These are phyloP conservation scores for Akanthomyces uredinophilus DNA, from an alignment of 2,329 filamentous ascomycete species.

Conservation along the genomic window DNA sequence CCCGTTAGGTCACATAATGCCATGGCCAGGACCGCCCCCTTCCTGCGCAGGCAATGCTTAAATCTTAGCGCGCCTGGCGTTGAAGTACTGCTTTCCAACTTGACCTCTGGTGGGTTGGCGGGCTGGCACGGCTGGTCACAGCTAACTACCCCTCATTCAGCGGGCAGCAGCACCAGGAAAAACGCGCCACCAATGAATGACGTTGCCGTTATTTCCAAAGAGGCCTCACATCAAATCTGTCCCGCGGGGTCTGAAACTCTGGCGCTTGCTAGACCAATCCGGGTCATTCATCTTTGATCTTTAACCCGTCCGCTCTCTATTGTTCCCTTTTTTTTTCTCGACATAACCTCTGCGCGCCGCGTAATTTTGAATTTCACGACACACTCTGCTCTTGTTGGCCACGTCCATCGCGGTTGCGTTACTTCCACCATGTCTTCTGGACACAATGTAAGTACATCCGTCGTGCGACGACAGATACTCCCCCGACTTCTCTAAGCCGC, in stretches of 20 bases:
- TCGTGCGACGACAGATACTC: not conserved
- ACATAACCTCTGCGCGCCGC: not conserved
- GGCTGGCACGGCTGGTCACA: no score
- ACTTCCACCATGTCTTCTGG: conserved; percentile 36
- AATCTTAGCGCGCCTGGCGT: no score
- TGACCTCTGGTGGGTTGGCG: no score
- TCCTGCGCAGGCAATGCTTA: no score
- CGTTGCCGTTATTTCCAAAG: not conserved
- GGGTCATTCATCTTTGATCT: not conserved
- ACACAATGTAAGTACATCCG: conserved; percentile 34
- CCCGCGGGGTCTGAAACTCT: not conserved
- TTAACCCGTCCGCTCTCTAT: not conserved
- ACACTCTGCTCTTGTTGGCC: not conserved
- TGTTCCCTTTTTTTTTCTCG: not conserved
- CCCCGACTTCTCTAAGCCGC: not conserved
- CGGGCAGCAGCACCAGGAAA: not conserved
- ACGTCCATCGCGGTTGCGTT: not conserved
- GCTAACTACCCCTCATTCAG: conserved; percentile 8
- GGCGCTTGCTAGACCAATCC: conserved; percentile 12
- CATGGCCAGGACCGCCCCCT: no score
- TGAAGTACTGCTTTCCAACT: no score
- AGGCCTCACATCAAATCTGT: conserved; percentile 1
- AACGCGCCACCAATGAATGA: conserved; percentile 4
- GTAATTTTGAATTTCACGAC: not conserved
- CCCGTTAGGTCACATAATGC: no score